Evolutionary conservation across 257 asterid genomes (phyloP).

Genomic region (Buddleja alternifolia): DNA sequence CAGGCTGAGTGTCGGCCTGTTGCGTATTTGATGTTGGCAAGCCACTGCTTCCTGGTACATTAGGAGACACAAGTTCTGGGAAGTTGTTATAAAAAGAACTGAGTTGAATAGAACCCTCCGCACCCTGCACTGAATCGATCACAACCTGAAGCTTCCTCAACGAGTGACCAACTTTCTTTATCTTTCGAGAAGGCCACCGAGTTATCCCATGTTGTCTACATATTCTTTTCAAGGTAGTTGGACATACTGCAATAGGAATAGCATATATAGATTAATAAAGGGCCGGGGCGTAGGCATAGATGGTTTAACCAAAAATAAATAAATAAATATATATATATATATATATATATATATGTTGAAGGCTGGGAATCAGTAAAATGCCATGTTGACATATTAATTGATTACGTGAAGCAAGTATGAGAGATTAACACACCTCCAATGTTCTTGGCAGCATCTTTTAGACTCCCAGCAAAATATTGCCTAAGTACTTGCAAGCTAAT

Average conservation of each 20-base stretch:
- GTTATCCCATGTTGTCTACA: slow-evolving; percentile 87
- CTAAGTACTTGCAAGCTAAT: slow-evolving; percentile 73
- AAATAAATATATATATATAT: too few species aligned
- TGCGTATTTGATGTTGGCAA: slow-evolving; percentile 32
- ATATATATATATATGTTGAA: too few species aligned
- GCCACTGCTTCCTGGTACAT: slow-evolving; percentile 43
- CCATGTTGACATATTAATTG: neutral
- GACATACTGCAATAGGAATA: slow-evolving; percentile 65
- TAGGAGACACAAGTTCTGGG: slow-evolving; percentile 68
- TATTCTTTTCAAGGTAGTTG: slow-evolving; percentile 86
- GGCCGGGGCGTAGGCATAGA: too few species aligned
- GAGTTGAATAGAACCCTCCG: slow-evolving; percentile 73
- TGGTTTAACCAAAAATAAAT: too few species aligned
- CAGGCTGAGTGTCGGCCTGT: slow-evolving; percentile 36
- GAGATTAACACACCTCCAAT: slow-evolving; percentile 65
- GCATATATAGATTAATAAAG: too few species aligned
- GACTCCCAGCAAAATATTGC: slow-evolving; percentile 79
- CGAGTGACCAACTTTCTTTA: slow-evolving; percentile 86
- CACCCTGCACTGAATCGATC: slow-evolving; percentile 81
- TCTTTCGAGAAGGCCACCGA: slow-evolving; percentile 89
- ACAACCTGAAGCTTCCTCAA: slow-evolving; percentile 83
- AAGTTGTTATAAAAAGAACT: slow-evolving; percentile 76
- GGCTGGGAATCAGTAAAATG: neutral
- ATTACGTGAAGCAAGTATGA: neutral
- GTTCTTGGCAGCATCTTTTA: slow-evolving; percentile 81